Base-by-base conservation (phyloP, 169 alveolate species). In the Eimeria sp. region DNA sequence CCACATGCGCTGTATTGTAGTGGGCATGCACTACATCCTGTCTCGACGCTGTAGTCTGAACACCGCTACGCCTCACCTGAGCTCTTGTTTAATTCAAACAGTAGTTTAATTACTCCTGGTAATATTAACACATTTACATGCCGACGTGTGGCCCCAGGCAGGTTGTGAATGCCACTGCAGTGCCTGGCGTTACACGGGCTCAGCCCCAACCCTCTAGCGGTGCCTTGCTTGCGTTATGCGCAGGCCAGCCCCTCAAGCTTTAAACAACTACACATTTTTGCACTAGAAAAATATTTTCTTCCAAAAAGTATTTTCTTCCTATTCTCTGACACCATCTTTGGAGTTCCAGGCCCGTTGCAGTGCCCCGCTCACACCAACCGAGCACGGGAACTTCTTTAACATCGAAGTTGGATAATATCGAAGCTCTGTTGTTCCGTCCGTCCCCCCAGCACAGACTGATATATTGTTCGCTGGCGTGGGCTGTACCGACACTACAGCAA, bases 401-500 rank as follows among this genome's bases (percentile, higher is more conserved):
- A 37, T 74, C 83, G 83, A 74, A 18, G 33, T 37, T 74, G 58
- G 33, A 58, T 40, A 40, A 6, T 74, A 40, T 40, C 83, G n/a
- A 37, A 20, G 1, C 1, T 40, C 30, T 74, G 58, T 20, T 74
- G 18, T 40, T 74, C 6, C 30, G 33, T 27, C 83, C 0, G 58
- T 56, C 18, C 20, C 56, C 23, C 16, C 16, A 74, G 23, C 56
- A 40, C 9, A 20, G 54, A 74, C 16, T 40, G 56, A 23, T 16
- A 40, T 56, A 40, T 30, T 43, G 56, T 74, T 40, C 33, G 13
- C 33, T 40, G 54, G 83, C 14, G 54, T 40, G 58, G 83, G 58
- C 33, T 74, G 56, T 74, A 37, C 54, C 58, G 83, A 74, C 83
- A 74, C 83, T 74, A 74, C 56, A 74, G 40, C 83, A 74, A 4